A percentile compares a stretch with the other conserved stretches of the same genome.
Conservation (phyloP, 495 filamentous ascomycete species). For the Paragyromitra xinjiangensis region DNA sequence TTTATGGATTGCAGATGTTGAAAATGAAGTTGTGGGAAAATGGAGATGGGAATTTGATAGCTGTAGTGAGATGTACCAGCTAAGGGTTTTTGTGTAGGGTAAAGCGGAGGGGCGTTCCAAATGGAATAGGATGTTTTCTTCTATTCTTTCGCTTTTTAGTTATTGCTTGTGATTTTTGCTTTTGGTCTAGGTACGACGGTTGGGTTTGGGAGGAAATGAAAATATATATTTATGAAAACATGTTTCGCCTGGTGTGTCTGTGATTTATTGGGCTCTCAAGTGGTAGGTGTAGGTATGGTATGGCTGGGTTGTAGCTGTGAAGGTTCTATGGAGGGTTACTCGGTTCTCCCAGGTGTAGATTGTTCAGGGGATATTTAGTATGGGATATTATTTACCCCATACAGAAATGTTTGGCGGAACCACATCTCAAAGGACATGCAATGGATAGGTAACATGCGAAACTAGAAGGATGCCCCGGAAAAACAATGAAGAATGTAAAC, state of each 20-base stretch:
- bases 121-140: constrained; percentile 1
- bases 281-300: neutral
- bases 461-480: too few relatives aligned
- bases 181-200: neutral
- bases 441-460: too few relatives aligned
- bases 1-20: neutral
- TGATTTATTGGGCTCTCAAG: neutral
- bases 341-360: neutral
- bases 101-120: neutral
- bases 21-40: neutral
- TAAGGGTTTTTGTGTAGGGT: neutral
- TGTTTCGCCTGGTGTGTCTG: neutral
- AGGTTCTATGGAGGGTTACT: neutral
- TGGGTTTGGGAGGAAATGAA: neutral
- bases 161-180: neutral
- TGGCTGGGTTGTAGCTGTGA: neutral
- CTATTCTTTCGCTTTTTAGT: constrained; percentile 5
- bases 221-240: neutral
- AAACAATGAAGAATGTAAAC: too few relatives aligned
- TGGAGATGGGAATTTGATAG: neutral
- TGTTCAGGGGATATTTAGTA: too few relatives aligned
- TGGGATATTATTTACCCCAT: too few relatives aligned
- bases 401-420: too few relatives aligned
- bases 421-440: too few relatives aligned
- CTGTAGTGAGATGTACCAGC: neutral